Conservation (phyloP, 208 protist species). For the Leishmania tropica region DNA sequence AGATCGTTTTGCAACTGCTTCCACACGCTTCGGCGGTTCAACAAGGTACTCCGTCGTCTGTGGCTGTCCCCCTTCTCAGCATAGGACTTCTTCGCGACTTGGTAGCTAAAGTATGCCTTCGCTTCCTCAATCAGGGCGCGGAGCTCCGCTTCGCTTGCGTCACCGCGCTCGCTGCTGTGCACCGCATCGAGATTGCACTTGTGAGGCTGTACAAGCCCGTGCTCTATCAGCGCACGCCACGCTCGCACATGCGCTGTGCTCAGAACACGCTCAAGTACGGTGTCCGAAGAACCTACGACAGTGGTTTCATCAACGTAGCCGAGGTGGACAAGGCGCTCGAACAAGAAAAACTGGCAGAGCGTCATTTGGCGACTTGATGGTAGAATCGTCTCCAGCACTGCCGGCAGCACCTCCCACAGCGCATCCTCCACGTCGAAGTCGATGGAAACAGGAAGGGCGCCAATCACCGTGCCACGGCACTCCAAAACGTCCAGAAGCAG, state of each 20-base stretch:
- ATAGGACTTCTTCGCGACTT: constrained; percentile 8
- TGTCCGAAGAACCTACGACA: constrained; percentile 1
- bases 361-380: constrained; percentile 26
- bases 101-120: constrained; percentile 16
- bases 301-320: constrained; percentile 22
- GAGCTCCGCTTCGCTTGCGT: constrained; percentile 15
- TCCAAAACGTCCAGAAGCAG: constrained; percentile 55
- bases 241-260: constrained; percentile 19
- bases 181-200: constrained; percentile 12
- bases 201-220: constrained; percentile 10
- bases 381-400: constrained; percentile 27
- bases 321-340: constrained; percentile 35
- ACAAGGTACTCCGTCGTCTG: not conserved
- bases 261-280: constrained; percentile 36
- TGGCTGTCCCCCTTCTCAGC: constrained; percentile 11
- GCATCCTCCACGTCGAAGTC: constrained; percentile 17
- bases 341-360: constrained; percentile 34
- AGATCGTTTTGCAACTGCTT: not conserved
- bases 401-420: constrained; percentile 24
- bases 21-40: constrained; percentile 17
- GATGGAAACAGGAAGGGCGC: constrained; percentile 17
- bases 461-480: constrained; percentile 9
- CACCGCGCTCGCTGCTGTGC: constrained; percentile 7
- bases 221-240: constrained; percentile 23
- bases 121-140: constrained; percentile 21